Percentiles rank a stretch among this genome's conserved stretches.
phyloP scores from a whole-genome alignment of 495 filamentous ascomycete species.

The Neohortaea acidophila region DNA sequence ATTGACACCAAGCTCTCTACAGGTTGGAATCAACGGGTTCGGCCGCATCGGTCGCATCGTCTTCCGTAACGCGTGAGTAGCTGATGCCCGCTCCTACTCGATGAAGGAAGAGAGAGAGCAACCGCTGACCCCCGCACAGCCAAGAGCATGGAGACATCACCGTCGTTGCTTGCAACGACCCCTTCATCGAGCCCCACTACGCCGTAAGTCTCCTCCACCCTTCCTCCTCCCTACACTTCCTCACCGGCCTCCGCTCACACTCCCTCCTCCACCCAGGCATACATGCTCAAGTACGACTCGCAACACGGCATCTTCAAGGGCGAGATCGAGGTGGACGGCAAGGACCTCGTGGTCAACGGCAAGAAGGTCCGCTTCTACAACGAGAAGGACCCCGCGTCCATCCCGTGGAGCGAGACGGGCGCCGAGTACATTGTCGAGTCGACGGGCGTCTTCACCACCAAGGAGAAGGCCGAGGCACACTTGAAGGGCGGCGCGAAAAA shows the following conservation, averaged over 20 bases:
- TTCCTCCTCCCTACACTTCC: neutral
- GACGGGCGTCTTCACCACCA: constrained; percentile 98
- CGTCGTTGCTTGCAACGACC: constrained; percentile 94
- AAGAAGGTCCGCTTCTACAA: constrained; percentile 93
- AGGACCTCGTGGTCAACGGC: constrained; percentile 78
- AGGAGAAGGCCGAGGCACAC: constrained; percentile 85
- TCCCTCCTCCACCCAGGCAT: constrained; percentile 52
- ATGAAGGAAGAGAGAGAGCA: too few relatives aligned
- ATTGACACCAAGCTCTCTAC: constrained; percentile 19
- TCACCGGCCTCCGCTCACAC: constrained; percentile 9
- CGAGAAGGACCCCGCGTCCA: constrained; percentile 77
- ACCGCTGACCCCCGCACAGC: constrained; percentile 33
- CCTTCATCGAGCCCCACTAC: constrained; percentile 97
- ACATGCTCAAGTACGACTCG: constrained; percentile 99
- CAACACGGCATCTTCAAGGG: constrained; percentile 96
- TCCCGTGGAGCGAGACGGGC: constrained; percentile 80
- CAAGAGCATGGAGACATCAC: constrained; percentile 71
- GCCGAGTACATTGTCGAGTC: constrained; percentile 96
- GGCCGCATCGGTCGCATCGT: constrained; percentile 98
- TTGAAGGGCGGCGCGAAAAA: constrained; percentile 99
- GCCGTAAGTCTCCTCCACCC: constrained; percentile 57
- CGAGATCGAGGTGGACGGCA: constrained; percentile 54
- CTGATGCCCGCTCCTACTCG: constrained; percentile 23
- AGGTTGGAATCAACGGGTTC: constrained; percentile 98
- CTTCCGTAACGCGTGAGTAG: constrained; percentile 65